These are phyloP conservation scores for Aspergillus japonicus DNA, from an alignment of 2,329 filamentous ascomycete genomes.

Conservation along the genomic window DNA sequence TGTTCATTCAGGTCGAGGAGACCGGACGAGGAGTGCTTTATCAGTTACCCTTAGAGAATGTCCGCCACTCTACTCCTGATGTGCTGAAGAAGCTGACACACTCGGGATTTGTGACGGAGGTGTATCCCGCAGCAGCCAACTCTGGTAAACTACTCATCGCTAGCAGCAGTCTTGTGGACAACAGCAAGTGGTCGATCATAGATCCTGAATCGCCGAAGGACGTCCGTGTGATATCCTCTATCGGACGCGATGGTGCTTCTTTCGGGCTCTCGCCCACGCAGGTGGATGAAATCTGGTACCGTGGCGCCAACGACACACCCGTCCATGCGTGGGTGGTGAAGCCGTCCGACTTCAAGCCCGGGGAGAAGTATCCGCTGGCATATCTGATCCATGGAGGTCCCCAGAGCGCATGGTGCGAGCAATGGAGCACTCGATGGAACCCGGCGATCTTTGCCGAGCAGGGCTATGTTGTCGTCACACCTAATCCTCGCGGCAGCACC, in stretches of 20 bases:
- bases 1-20: slow-evolving; percentile 45
- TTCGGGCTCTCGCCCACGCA: slow-evolving; percentile 45
- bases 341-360: slow-evolving; percentile 46
- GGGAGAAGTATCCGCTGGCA: slow-evolving; percentile 53
- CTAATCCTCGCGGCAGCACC: slow-evolving; percentile 59
- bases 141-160: slow-evolving; percentile 43
- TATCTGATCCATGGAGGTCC: slow-evolving; percentile 57
- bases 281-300: slow-evolving; percentile 48
- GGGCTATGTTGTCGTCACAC: slow-evolving; percentile 60
- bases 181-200: slow-evolving; percentile 44
- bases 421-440: slow-evolving; percentile 57
- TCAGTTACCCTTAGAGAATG: slow-evolving; percentile 35
- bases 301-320: slow-evolving; percentile 44
- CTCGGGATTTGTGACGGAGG: slow-evolving; percentile 42
- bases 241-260: slow-evolving; percentile 34
- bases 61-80: slow-evolving; percentile 29
- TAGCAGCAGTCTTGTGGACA: slow-evolving; percentile 46
- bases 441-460: slow-evolving; percentile 59
- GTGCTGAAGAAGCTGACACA: slow-evolving; percentile 40
- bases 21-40: slow-evolving; percentile 45
- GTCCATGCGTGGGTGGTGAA: slow-evolving; percentile 50
- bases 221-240: slow-evolving; percentile 40
- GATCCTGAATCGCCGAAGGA: slow-evolving; percentile 34
- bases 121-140: slow-evolving; percentile 34
- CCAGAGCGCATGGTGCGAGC: slow-evolving; percentile 52